These are phyloP conservation scores for Caryopteris hybrid DNA, from an alignment of 305 asterid species.

Conservation along the genomic window DNA sequence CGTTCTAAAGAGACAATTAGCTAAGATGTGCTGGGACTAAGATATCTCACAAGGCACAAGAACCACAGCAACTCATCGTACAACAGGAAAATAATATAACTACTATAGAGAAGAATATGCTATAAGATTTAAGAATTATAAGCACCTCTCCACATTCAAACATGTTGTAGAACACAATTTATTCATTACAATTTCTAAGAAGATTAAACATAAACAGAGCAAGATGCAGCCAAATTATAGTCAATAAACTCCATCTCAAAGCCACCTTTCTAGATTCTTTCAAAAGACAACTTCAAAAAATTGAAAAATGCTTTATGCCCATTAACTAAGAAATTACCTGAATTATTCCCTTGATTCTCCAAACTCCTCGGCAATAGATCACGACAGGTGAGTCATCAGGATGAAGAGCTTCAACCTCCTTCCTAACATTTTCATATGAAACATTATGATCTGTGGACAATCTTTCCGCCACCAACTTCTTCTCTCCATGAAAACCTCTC, in stretches of 20 bases:
- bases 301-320: no score
- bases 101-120: not conserved
- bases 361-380: constrained; percentile 77
- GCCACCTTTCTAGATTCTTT: constrained; percentile 13
- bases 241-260: not conserved
- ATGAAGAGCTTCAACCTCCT: constrained; percentile 88
- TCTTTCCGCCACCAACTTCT: constrained; percentile 70
- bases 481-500: constrained; percentile 63
- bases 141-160: no score
- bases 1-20: not conserved
- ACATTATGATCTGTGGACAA: constrained; percentile 92
- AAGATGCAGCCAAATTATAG: not conserved
- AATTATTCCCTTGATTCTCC: constrained; percentile 97
- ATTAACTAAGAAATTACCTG: constrained; percentile 49
- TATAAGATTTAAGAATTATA: not conserved
- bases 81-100: not conserved
- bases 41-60: not conserved
- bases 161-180: no score
- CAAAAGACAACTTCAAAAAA: not conserved
- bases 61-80: not conserved
- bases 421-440: constrained; percentile 71
- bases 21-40: not conserved
- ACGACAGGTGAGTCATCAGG: constrained; percentile 78
- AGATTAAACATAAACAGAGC: not conserved
- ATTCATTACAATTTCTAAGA: not conserved